phyloP scores from a whole-genome alignment of 768 basidiomycete genomes.

The Suillus clintonianus region DNA sequence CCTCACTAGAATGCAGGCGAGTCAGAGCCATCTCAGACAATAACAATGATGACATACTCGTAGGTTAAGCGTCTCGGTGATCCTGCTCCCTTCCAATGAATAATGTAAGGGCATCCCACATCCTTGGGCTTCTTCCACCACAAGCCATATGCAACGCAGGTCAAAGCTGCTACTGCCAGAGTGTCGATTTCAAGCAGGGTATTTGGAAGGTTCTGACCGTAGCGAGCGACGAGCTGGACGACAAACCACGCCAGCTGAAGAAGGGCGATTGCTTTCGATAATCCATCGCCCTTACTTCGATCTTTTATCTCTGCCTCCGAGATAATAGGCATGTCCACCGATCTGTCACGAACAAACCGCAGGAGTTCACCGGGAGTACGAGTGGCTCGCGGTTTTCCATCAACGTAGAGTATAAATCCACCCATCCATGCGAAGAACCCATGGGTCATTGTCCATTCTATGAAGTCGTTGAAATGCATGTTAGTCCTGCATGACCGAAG shows the following conservation, averaged over 20 bases:
- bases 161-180: constrained; percentile 30
- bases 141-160: constrained; percentile 27
- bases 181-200: constrained; percentile 37
- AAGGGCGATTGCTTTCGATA: constrained; percentile 32
- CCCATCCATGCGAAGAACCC: constrained; percentile 22
- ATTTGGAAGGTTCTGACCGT: constrained; percentile 19
- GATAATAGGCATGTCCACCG: neutral
- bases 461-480: neutral
- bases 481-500: neutral
- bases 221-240: constrained; percentile 28
- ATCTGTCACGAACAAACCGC: too few species aligned
- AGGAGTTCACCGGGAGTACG: too few species aligned
- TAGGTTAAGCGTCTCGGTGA: neutral
- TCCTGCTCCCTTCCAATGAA: neutral
- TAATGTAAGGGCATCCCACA: constrained; percentile 12
- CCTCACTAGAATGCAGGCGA: neutral
- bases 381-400: neutral
- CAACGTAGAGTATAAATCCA: constrained; percentile 16
- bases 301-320: too few species aligned
- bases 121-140: too few species aligned
- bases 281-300: constrained; percentile 32
- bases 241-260: constrained; percentile 37
- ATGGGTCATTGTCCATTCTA: constrained; percentile 11
- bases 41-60: neutral
- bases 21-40: neutral